Evolutionary conservation across 441 rosid species (phyloP), one percentile per base, ranked within the genome.

Genomic region (Pelargonium myrrhifolium): DNA sequence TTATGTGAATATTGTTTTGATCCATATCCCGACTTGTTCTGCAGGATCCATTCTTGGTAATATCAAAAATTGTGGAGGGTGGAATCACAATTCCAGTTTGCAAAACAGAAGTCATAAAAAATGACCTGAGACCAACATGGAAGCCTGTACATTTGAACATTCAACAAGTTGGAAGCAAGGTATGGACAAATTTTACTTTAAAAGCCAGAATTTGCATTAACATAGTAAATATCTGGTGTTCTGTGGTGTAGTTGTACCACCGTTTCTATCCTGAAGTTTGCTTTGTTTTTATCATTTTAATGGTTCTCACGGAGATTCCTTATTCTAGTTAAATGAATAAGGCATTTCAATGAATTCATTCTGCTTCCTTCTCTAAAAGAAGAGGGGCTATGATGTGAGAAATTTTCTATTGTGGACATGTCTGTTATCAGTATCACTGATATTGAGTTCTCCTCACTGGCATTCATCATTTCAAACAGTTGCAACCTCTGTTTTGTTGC

Each of bases 81-180:
- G 91, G 90, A 66, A 43, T n/a, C 49, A 77, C 87, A 12, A 84
- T 93, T 73, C 88, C 96, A 17, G 87, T 90, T 15, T 89, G 92
- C 66, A 93, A 89, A 80, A 89, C 98, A 31, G 94, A 93, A 80
- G 96, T 90, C 67, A 64, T 89, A 60, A 89, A 85, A 86, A 93
- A 90, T 76, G 90, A 89, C 74, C 72, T 74, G 21, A 81, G 74
- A 71, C 97, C 94, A 65, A 45, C 68, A 55, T 93, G 98, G 98
- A 86, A 90, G 73, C 84, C 94, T 56, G 77, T 93, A 65, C 86
- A 74, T 82, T 76, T 93, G 76, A 93, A 84, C 75, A 81, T 85
- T 70, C 96, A 90, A 77, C 97, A 90, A 85, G 86, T 90, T 42
- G 97, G 96, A 80, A 86, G 91, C 85, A 90, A 87, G 96, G 98